phyloP scores from a whole-genome alignment of 345 rosid genomes.

The Geranium brycei region DNA sequence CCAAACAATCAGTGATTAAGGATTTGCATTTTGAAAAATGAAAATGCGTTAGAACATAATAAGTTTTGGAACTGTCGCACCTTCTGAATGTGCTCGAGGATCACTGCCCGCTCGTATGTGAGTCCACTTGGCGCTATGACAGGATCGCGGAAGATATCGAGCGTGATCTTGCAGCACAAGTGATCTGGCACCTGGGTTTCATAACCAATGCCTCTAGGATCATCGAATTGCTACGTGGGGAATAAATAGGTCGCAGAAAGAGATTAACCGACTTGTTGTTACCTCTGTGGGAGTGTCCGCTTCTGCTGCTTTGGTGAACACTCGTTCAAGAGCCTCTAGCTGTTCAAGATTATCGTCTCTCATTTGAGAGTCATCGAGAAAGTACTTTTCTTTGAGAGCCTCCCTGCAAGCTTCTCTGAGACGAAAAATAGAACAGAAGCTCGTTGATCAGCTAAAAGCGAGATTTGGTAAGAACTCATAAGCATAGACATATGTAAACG shows the following conservation, averaged over 20 bases:
- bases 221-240: background rate
- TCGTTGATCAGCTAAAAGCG: background rate
- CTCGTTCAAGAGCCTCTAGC: conserved; percentile 37
- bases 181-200: conserved; percentile 68
- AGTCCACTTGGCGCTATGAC: conserved; percentile 80
- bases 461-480: background rate
- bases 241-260: background rate
- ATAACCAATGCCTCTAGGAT: background rate
- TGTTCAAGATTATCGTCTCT: conserved; percentile 35
- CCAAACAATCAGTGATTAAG: background rate
- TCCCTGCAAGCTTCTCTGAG: conserved; percentile 66
- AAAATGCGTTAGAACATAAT: background rate
- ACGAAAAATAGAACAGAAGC: conserved; percentile 1
- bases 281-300: conserved; percentile 63
- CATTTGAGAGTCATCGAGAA: conserved; percentile 28
- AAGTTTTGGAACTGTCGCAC: conserved; percentile 15
- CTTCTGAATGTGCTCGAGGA: conserved; percentile 79
- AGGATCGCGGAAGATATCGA: conserved; percentile 79
- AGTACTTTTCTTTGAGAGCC: conserved; percentile 59
- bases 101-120: conserved; percentile 75
- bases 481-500: background rate
- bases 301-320: conserved; percentile 56
- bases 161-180: conserved; percentile 77
- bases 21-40: background rate
- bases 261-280: background rate